Evolutionary conservation across 352 stramenopile species (phyloP), one percentile per base, ranked within the genome.

Genomic region (Globisporangium carolinianum): DNA sequence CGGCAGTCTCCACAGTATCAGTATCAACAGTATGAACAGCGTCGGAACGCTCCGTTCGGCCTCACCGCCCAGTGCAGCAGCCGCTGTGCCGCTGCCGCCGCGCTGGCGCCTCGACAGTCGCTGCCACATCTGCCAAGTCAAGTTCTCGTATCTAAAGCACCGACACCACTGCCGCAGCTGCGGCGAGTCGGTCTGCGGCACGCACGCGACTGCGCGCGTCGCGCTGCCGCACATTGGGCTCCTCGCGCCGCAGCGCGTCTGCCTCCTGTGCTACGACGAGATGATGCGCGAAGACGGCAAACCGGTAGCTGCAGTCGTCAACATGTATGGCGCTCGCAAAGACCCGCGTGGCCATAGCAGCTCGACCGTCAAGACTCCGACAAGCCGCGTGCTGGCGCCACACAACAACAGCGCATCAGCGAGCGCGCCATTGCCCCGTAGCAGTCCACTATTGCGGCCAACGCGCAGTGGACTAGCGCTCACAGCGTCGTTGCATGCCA

Each of bases 161-260:
- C 79, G 85, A 8, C 87, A 96, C 63, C 87, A 96, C 66, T 96
- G 87, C 64, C 82, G 87, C 61, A 90, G 86, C 62, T 96, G 87
- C 62, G 87, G 87, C 11, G 65, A 88, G 53, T 91, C 88, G 2
- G 86, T 95, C 11, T 96, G 87, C 69, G 81, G 68, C 37, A 87
- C 76, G 32, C 88, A 94, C 67, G 92, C 79, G 46, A 88, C 78
- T 57, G 75, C 75, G 17, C 79, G 81, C 0, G 58, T 90, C 10
- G 70, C 74, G 37, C 65, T 97, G 47, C 71, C 80, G 53, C 72
- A 87, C 55, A 66, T 82, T 35, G 76, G 71, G 0, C 69, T 89
- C 3, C 67, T 76, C 55, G 72, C 73, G 3, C 82, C 82, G 37
- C 79, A 89, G 57, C 79, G 82, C 35, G 82, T 91, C 48, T 91